phyloP scores from a whole-genome alignment of 1,284 basidiomycete species.

The Omphalotus olearius region DNA sequence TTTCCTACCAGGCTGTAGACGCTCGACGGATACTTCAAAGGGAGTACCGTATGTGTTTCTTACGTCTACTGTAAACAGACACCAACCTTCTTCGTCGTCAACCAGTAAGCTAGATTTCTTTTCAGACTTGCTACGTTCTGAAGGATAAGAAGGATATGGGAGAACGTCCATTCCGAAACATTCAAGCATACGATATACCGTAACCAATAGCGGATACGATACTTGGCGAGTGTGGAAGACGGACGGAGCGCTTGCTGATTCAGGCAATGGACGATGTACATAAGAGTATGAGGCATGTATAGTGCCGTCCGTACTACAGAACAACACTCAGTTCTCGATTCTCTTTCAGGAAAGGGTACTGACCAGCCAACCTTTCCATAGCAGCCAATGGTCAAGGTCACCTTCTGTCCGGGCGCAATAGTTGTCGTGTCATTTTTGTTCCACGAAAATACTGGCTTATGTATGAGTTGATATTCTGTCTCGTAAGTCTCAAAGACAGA shows the following conservation, averaged over 20 bases:
- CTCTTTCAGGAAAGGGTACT: conserved; percentile 24
- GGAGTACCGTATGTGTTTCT: conserved; percentile 86
- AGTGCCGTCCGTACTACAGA: conserved; percentile 64
- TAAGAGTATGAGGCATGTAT: conserved; percentile 85
- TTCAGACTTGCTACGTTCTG: conserved; percentile 8
- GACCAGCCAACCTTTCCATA: conserved; percentile 90
- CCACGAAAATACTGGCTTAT: conserved; percentile 83
- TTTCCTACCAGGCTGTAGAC: conserved; percentile 54
- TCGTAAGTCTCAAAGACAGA: conserved; percentile 87
- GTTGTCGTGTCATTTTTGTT: conserved; percentile 46
- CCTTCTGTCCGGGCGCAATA: conserved; percentile 71
- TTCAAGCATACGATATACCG: conserved; percentile 91
- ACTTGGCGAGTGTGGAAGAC: conserved; percentile 82
- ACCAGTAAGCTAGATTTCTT: conserved; percentile 30
- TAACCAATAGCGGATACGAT: conserved; percentile 81
- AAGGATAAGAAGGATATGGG: conserved; percentile 46
- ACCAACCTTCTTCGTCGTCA: conserved; percentile 63
- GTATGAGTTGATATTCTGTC: conserved; percentile 79
- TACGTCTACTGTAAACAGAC: conserved; percentile 83
- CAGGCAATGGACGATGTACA: conserved; percentile 40
- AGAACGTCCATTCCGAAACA: conserved; percentile 78
- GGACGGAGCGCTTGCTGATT: conserved; percentile 31
- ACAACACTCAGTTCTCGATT: conserved; percentile 1
- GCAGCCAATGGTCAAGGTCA: conserved; percentile 68
- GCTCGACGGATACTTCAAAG: conserved; percentile 80